Percentiles rank a stretch among this genome's conserved stretches.
phyloP scores from a whole-genome alignment of 176 grass and related monocot species.

The Juncus inflexus region DNA sequence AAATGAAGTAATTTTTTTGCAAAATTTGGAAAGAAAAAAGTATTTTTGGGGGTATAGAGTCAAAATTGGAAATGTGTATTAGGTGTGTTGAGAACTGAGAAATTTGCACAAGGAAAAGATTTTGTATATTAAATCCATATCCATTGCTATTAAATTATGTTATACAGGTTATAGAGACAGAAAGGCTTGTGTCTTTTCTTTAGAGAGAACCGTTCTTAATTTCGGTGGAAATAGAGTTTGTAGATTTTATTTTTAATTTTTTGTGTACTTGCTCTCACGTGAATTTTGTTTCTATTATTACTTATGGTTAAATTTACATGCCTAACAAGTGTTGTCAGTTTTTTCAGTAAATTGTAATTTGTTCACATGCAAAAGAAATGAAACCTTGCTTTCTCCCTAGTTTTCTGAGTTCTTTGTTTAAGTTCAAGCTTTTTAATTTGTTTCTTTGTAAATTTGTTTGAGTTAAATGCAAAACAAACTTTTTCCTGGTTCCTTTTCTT shows the following conservation, averaged over 20 bases:
- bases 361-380: too few species aligned
- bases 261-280: too few species aligned
- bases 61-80: slow-evolving; percentile 25
- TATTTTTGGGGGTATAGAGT: slow-evolving; percentile 37
- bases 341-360: too few species aligned
- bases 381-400: too few species aligned
- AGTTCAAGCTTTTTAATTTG: too few species aligned
- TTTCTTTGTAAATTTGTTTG: too few species aligned
- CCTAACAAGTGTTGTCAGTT: background rate
- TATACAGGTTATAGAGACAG: slow-evolving; percentile 43
- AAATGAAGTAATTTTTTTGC: background rate
- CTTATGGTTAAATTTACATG: slow-evolving; percentile 14
- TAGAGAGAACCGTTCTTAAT: slow-evolving; percentile 21
- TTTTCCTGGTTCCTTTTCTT: too few species aligned
- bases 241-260: slow-evolving; percentile 46
- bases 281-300: slow-evolving; percentile 30
- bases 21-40: slow-evolving; percentile 19
- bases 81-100: slow-evolving; percentile 17
- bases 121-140: slow-evolving; percentile 52
- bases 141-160: slow-evolving; percentile 48
- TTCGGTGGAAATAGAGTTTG: slow-evolving; percentile 35
- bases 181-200: slow-evolving; percentile 1
- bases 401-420: too few species aligned
- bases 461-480: too few species aligned
- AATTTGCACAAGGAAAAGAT: slow-evolving; percentile 38